Evolutionary conservation across 257 asterid species (phyloP), one percentile per base, ranked within the genome.

Genomic region (Capsicum pubescens): DNA sequence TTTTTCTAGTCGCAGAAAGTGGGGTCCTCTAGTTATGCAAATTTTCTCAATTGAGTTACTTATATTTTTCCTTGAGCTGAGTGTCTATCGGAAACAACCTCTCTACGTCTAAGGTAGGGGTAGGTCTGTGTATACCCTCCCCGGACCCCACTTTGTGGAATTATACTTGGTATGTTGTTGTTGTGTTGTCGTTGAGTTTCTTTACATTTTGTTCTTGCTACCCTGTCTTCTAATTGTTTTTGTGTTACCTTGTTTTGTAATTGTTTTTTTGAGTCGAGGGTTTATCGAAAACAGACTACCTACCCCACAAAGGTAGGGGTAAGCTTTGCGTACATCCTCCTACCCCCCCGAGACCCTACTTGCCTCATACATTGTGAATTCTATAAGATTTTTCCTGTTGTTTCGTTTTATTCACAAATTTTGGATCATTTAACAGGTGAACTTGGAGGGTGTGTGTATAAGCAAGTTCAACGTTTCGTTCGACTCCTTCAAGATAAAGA

Each of bases 401-500:
- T 52, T 76, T 74, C 12, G 2, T 76, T 52, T 57, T 44, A 32
- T 67, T 71, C 52, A 42, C 42, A 5, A 56, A 2, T 71, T 26
- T 42, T 76, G 54, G 57, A 55, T 84, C 56, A 56, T 6, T 9
- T 80, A 46, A 67, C 77, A 85, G 84, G 87, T 69, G 64, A 64
- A 48, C 82, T 83, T 17, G 82, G 82, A 52, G 72, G 19, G 15
- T 83, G 61, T 39, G 68, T 35, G 58, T 13, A 82, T 59, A 66
- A 82, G 80, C 19, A 21, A 67, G 9, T 82, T 11, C 32, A n/a
- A 70, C 14, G 71, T 81, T 56, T 3, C 0, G 6, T 8, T 54
- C 36, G 57, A 82, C 50, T 72, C 84, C 13, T 21, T 68, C 14
- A 50, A 42, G 48, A 66, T 17, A 76, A 83, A 35, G 64, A 92